Conservation (phyloP, 2,329 filamentous ascomycete genomes). For the Talaromyces sp. region DNA sequence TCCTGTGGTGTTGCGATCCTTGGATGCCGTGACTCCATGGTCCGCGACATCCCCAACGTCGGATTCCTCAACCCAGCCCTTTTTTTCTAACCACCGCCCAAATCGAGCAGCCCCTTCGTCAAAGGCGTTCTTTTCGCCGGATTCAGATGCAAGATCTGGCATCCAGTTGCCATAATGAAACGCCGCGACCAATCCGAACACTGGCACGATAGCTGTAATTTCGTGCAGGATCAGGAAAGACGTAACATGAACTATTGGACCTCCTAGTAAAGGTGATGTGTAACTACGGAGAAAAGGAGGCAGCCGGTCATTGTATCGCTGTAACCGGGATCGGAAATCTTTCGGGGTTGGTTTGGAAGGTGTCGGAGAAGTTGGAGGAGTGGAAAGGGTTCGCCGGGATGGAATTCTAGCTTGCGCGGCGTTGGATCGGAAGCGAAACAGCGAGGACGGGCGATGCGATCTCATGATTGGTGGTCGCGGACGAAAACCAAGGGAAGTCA, state of each 20-base stretch:
- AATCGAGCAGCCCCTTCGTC: constrained; percentile 71
- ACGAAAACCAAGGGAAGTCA: not conserved
- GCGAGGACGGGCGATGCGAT: not conserved
- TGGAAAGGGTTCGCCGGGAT: constrained; percentile 26
- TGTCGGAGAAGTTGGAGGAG: constrained; percentile 19
- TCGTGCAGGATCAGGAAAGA: constrained; percentile 92
- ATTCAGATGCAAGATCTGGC: constrained; percentile 54
- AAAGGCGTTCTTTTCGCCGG: constrained; percentile 33
- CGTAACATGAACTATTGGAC: constrained; percentile 79
- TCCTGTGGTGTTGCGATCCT: constrained; percentile 29
- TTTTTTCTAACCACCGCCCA: constrained; percentile 73
- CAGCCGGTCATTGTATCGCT: constrained; percentile 51
- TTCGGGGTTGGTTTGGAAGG: constrained; percentile 22
- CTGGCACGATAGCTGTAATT: constrained; percentile 79
- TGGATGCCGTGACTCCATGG: constrained; percentile 29
- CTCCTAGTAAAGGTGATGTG: constrained; percentile 69
- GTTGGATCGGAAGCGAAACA: constrained; percentile 21
- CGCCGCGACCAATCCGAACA: constrained; percentile 71
- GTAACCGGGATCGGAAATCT: constrained; percentile 36
- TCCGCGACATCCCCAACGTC: constrained; percentile 50
- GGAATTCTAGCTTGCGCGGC: constrained; percentile 5
- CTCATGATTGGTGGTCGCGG: not conserved
- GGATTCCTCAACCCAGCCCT: constrained; percentile 71
- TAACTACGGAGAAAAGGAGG: constrained; percentile 71
- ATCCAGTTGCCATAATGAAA: constrained; percentile 82